phyloP scores from a whole-genome alignment of 179 eudicot genomes.

The Patellifolia procumbens region DNA sequence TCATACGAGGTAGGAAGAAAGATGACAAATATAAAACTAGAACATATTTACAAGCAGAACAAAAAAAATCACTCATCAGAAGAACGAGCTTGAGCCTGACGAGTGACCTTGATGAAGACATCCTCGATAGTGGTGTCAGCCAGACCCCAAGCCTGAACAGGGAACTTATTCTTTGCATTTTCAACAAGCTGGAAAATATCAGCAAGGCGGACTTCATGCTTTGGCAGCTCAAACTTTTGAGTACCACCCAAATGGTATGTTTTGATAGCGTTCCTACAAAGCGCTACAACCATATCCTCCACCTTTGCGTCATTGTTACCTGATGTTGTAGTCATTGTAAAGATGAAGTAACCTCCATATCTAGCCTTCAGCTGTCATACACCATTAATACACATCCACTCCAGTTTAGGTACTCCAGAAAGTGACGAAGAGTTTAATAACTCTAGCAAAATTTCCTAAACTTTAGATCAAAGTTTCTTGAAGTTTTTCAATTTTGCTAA shows the following conservation, averaged over 20 bases:
- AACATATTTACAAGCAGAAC: no score
- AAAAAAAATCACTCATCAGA: not conserved
- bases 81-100: conserved; percentile 29
- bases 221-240: conserved; percentile 78
- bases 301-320: conserved; percentile 50
- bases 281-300: conserved; percentile 43
- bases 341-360: conserved; percentile 79
- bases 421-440: not conserved
- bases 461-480: not conserved
- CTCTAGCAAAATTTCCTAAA: not conserved
- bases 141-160: conserved; percentile 80
- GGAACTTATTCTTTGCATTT: conserved; percentile 57
- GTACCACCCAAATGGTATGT: conserved; percentile 75
- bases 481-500: not conserved
- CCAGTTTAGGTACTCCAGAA: not conserved
- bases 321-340: conserved; percentile 62
- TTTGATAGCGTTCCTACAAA: conserved; percentile 55
- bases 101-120: conserved; percentile 81
- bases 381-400: not conserved
- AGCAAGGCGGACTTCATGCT: conserved; percentile 58
- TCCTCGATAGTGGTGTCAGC: conserved; percentile 83
- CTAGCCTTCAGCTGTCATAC: conserved; percentile 61
- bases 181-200: conserved; percentile 45
- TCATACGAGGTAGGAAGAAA: no score
- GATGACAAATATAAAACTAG: not conserved